These are phyloP conservation scores for Xerocomus minutiporus DNA, from an alignment of 1,284 basidiomycete genomes.

Conservation along the genomic window DNA sequence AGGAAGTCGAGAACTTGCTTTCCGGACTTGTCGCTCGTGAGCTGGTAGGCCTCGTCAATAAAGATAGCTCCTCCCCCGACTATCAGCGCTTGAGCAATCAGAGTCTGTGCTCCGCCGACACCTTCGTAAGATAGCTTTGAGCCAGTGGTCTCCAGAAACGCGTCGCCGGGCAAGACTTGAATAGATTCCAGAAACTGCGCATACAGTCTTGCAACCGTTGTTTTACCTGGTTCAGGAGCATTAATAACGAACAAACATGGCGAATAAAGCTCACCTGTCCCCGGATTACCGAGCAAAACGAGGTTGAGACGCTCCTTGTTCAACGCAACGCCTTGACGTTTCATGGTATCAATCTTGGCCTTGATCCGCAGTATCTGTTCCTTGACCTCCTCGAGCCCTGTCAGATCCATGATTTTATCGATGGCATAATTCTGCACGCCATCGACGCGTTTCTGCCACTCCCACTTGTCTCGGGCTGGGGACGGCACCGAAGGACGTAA, in stretches of 20 bases:
- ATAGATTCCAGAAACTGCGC: slow-evolving; percentile 56
- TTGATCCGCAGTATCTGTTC: slow-evolving; percentile 46
- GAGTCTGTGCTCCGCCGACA: slow-evolving; percentile 46
- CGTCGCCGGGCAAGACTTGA: slow-evolving; percentile 47
- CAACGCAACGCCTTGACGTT: slow-evolving; percentile 44
- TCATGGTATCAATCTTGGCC: slow-evolving; percentile 45
- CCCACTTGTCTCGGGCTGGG: slow-evolving; percentile 42
- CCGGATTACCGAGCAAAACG: slow-evolving; percentile 56
- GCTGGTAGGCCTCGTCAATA: slow-evolving; percentile 66
- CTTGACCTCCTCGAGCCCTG: slow-evolving; percentile 56
- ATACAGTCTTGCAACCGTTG: slow-evolving; percentile 61
- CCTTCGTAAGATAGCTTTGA: slow-evolving; percentile 55
- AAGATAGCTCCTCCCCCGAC: slow-evolving; percentile 61
- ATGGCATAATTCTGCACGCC: slow-evolving; percentile 45
- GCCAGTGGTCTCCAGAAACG: slow-evolving; percentile 60
- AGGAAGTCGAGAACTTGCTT: slow-evolving; percentile 59
- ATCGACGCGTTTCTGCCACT: slow-evolving; percentile 44
- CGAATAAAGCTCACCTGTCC: slow-evolving; percentile 43
- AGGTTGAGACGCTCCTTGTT: slow-evolving; percentile 52
- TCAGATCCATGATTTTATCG: slow-evolving; percentile 55
- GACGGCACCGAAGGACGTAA: slow-evolving; percentile 25
- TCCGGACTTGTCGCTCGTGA: slow-evolving; percentile 47
- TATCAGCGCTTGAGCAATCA: slow-evolving; percentile 43
- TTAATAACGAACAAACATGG: not conserved
- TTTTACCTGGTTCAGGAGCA: slow-evolving; percentile 49